A percentile compares a stretch with the other conserved stretches of the same genome.
Conservation (phyloP, 2,329 filamentous ascomycete species). For the Alternaria sp. region DNA sequence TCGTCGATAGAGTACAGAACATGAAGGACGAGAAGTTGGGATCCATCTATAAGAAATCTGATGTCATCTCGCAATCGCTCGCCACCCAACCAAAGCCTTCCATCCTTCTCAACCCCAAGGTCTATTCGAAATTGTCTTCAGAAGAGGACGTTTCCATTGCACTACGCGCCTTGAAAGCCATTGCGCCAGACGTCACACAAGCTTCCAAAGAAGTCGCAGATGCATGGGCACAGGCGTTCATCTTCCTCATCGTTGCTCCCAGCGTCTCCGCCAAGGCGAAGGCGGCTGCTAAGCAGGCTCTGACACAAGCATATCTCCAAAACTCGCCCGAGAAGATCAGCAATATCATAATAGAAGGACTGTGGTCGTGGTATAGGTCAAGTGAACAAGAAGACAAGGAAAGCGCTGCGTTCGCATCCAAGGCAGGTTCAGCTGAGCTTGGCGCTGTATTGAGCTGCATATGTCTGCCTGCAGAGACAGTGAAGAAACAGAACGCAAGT, state of each 20-base stretch:
- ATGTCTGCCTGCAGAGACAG: conserved; percentile 64
- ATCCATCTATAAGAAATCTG: conserved; percentile 66
- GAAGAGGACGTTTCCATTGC: conserved; percentile 83
- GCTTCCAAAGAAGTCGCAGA: conserved; percentile 59
- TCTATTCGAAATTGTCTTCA: conserved; percentile 78
- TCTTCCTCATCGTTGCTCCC: conserved; percentile 76
- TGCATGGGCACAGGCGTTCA: conserved; percentile 83
- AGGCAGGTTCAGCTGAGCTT: conserved; percentile 69
- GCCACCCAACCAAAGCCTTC: conserved; percentile 80
- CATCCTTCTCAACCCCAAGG: conserved; percentile 81
- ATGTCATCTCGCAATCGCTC: conserved; percentile 70
- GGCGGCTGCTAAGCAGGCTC: conserved; percentile 64
- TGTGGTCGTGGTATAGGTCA: conserved; percentile 81
- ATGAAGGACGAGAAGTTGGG: conserved; percentile 63
- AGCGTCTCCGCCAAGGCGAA: conserved; percentile 67
- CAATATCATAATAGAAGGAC: conserved; percentile 69
- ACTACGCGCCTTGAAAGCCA: conserved; percentile 69
- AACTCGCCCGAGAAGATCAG: conserved; percentile 64
- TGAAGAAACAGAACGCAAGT: conserved; percentile 52
- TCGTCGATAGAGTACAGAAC: conserved; percentile 60
- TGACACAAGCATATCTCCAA: conserved; percentile 70
- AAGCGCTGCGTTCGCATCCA: conserved; percentile 69
- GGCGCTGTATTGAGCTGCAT: conserved; percentile 67
- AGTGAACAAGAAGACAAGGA: conserved; percentile 79
- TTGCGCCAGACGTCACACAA: conserved; percentile 63